Base-by-base conservation (phyloP, 306 rosid species). In the Rosa chinensis region DNA sequence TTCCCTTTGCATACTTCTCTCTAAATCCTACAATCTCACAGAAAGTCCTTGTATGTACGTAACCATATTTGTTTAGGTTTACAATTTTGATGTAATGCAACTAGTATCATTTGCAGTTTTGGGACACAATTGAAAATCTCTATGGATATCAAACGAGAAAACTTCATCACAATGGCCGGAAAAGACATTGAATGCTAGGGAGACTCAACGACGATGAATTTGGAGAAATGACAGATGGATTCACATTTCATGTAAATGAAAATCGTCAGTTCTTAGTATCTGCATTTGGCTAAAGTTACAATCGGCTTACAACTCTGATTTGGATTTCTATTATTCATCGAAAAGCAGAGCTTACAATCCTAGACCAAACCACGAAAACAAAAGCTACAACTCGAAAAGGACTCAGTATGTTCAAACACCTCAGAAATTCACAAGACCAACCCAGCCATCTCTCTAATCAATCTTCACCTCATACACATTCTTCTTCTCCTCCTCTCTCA, bases 401-500 rank as follows among this genome's bases (percentile, higher is more conserved):
- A 55, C 16, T 14, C 47, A 12, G 1, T 5, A n/a, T 35, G 69
- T 11, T 62, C 42, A 32, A 63, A 28, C 3, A 63, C 42, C 68
- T 25, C 66, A 28, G 5, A 0, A 62, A 4, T 5, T 12, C 42
- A 28, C 42, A 12, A 13, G 18, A 1, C 42, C 17, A 20, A 35
- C 40, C 70, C 4, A 66, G 1, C 5, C 32, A 10, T 44, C 42
- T 40, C 66, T 6, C 35, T 78, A 84, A 0, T 84, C 86, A 10
- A 93, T 59, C 4, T 76, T 80, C 3, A 90, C 87, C 10, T 84
- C 83, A 44, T 50, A 66, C 1, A 90, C 92, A 39, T 88, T 87
- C 20, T 55, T 82, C 77, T 88, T 87, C 73, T 92, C 89, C 14
- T 92, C 96, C 50, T 85, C 89, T 75, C 83, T 85, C 18, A 90